Base-by-base conservation (phyloP, 306 rosid species). In the Parietaria judaica region DNA sequence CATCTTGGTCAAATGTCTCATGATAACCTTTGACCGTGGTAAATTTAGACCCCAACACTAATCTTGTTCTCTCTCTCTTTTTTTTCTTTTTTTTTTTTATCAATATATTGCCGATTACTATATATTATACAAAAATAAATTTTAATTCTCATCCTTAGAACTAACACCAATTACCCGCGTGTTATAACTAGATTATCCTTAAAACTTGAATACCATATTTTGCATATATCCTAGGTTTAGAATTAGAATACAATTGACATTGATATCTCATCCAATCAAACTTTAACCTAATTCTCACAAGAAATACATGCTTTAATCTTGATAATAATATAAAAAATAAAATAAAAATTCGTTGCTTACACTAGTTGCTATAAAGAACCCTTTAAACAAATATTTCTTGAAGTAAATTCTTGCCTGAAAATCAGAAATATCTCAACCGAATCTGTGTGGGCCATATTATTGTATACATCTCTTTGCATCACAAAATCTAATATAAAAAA, bases 341-440 rank as follows among this genome's bases (percentile, higher is more conserved):
- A 7, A 14, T 0, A 50, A 13, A 50, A 13, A 50, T 3, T 12
- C 11, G 0, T 39, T 39, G 64, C 54, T 23, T 45, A 34, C 34
- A 31, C 65, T 5, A 46, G 53, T 46, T 11, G 52, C 65, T 23
- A 23, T 23, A 31, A 60, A 46, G 34, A 56, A 41, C 14, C 7
- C 41, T 45, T 45, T 23, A 23, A 23, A 23, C 2, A 60, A 38
- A 12, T 23, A 12, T 31, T 45, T 60, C 41, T 60, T 46, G 43
- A 36, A 13, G 46, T 45, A 56, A 12, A 35, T 55, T 36, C 46
- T 15, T 36, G 17, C 61, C 4, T 60, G 54, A 39, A 43, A 3
- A 8, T 47, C 45, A 11, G 65, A 46, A 60, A 60, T 60, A 23
- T 46, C 65, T 60, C 65, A 36, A 60, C 41, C 65, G 6, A 23